These are phyloP conservation scores for Cyberlindnera lachancei DNA, from an alignment of 805 yeast species.

Conservation along the genomic window DNA sequence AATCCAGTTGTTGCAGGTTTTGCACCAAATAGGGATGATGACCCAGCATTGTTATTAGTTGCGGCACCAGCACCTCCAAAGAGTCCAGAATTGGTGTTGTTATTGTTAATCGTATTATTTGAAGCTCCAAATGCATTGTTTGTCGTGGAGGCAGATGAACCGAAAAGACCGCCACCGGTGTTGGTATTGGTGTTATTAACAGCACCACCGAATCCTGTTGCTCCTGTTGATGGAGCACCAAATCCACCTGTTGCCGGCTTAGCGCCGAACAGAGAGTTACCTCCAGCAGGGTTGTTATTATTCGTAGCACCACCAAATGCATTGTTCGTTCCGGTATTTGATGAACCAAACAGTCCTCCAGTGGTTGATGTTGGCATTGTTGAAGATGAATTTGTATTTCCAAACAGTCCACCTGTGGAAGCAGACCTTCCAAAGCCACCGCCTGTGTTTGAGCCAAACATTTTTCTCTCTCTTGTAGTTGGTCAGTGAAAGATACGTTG, in stretches of 20 bases:
- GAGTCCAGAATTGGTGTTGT: slow-evolving; percentile 1
- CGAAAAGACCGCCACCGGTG: slow-evolving; percentile 1
- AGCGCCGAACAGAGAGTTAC: no score
- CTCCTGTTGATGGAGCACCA: slow-evolving; percentile 4
- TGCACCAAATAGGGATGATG: slow-evolving; percentile 2
- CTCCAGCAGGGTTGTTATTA: no score
- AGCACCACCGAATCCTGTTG: slow-evolving; percentile 13
- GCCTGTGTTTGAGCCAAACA: slow-evolving; percentile 15
- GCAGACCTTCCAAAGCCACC: slow-evolving; percentile 18
- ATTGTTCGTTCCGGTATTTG: no score
- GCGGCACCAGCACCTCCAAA: background rate
- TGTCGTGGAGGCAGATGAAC: slow-evolving; percentile 10
- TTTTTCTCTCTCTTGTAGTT: slow-evolving; percentile 4
- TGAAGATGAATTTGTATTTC: no score
- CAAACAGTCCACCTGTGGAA: slow-evolving; percentile 20
- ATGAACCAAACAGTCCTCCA: slow-evolving; percentile 7
- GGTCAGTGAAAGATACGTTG: background rate
- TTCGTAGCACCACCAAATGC: slow-evolving; percentile 18
- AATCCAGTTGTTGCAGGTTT: slow-evolving; percentile 1
- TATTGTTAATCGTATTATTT: background rate
- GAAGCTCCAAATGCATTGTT: slow-evolving; percentile 17
- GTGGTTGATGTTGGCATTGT: slow-evolving; percentile 4
- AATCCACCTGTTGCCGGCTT: slow-evolving; percentile 9
- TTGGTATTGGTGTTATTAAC: background rate
- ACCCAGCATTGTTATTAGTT: slow-evolving; percentile 3